These are phyloP conservation scores for Thraustochytrium sp. DNA, from an alignment of 352 stramenopile genomes.

Conservation along the genomic window DNA sequence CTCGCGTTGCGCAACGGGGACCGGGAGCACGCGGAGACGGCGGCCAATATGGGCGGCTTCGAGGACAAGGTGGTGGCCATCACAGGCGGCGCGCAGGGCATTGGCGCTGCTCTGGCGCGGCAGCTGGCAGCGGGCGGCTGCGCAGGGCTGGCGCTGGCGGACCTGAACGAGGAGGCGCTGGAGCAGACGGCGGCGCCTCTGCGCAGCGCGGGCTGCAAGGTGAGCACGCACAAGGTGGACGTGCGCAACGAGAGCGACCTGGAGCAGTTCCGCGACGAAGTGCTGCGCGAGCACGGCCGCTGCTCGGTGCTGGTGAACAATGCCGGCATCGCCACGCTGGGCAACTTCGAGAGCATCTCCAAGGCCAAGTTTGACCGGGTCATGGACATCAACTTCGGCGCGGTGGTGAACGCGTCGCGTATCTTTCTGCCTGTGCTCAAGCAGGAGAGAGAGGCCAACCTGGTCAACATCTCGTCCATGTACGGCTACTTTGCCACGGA, in stretches of 20 bases:
- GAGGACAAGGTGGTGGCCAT: background rate
- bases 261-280: conserved; percentile 6
- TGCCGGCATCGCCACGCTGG: conserved; percentile 53
- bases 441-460: conserved; percentile 22
- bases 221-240: conserved; percentile 3
- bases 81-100: conserved; percentile 4
- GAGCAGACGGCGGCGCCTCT: background rate
- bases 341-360: conserved; percentile 48
- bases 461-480: conserved; percentile 56
- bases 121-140: background rate
- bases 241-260: background rate
- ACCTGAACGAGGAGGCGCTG: background rate
- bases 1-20: no score
- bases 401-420: conserved; percentile 52
- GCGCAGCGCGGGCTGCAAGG: background rate
- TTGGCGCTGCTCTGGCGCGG: background rate
- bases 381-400: conserved; percentile 53
- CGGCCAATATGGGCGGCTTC: background rate
- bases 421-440: conserved; percentile 57
- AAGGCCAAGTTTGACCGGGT: conserved; percentile 47
- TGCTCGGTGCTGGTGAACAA: conserved; percentile 58
- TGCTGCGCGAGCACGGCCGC: background rate
- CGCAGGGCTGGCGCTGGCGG: background rate
- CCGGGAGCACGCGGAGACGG: background rate
- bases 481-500: conserved; percentile 50